These are phyloP conservation scores for Corymbia citriodora DNA, from an alignment of 441 rosid genomes.

Conservation along the genomic window DNA sequence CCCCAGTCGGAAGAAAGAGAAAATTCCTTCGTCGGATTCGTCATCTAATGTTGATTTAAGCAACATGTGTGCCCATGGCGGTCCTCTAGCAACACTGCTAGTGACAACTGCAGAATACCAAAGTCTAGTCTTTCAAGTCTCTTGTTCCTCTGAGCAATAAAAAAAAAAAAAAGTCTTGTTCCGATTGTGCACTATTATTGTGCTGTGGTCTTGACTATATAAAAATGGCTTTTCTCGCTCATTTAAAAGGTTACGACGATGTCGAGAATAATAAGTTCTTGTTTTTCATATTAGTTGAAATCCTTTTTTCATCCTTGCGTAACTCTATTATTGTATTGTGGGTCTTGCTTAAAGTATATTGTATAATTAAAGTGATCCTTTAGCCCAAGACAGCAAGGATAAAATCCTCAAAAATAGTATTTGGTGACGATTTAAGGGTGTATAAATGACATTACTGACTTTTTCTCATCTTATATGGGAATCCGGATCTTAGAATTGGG, in stretches of 20 bases:
- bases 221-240: neutral
- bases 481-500: neutral
- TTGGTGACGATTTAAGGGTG: accelerated
- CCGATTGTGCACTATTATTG: neutral
- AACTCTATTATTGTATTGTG: neutral
- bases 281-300: neutral
- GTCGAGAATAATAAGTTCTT: neutral
- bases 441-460: neutral
- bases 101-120: accelerated
- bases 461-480: neutral
- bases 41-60: neutral
- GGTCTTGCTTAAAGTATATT: neutral
- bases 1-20: neutral
- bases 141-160: neutral
- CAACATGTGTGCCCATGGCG: neutral
- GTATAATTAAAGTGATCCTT: accelerated
- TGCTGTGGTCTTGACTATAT: no score
- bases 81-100: accelerated
- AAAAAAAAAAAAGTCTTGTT: neutral
- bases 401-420: accelerated
- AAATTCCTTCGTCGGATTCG: neutral
- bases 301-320: neutral
- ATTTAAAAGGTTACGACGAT: neutral
- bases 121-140: neutral
- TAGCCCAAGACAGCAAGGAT: neutral